phyloP scores from a whole-genome alignment of 805 yeast species.

The Pichia nanzhaoensis region DNA sequence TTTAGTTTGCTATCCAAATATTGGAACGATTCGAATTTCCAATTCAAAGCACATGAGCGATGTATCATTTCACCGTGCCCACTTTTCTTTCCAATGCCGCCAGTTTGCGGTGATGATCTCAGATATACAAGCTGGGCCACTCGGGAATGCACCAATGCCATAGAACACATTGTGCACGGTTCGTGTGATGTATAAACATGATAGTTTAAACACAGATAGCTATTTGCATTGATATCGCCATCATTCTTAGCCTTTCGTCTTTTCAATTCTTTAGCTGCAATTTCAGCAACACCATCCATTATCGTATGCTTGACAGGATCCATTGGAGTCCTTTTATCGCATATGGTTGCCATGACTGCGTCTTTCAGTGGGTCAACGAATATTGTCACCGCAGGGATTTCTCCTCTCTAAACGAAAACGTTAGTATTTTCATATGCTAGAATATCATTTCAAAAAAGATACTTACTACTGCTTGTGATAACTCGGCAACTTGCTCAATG shows the following conservation, averaged over 20 bases:
- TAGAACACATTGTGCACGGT: constrained; percentile 94
- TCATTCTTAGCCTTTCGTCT: constrained; percentile 27
- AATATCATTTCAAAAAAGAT: background rate
- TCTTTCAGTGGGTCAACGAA: constrained; percentile 53
- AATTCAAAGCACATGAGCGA: constrained; percentile 66
- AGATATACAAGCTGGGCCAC: constrained; percentile 62
- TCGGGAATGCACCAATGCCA: constrained; percentile 93
- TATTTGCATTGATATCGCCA: constrained; percentile 14
- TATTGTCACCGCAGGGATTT: constrained; percentile 47
- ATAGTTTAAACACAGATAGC: constrained; percentile 67
- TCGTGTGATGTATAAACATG: constrained; percentile 88
- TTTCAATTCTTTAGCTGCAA: constrained; percentile 49
- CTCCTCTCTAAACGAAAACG: background rate
- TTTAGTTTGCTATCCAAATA: constrained; percentile 12
- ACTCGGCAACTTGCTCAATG: constrained; percentile 24
- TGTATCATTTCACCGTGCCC: constrained; percentile 73
- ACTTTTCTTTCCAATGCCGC: constrained; percentile 48
- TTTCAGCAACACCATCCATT: constrained; percentile 59
- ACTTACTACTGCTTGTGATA: constrained; percentile 8
- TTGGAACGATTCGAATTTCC: constrained; percentile 59
- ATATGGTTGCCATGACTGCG: constrained; percentile 32
- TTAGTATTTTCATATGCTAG: background rate
- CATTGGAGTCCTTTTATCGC: constrained; percentile 34
- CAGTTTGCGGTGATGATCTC: constrained; percentile 41
- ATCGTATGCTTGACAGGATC: constrained; percentile 68